Percentiles rank a stretch among this genome's conserved stretches.
These are phyloP conservation scores for Hemileccinum impolitum DNA, from an alignment of 768 basidiomycete genomes.

Conservation along the genomic window DNA sequence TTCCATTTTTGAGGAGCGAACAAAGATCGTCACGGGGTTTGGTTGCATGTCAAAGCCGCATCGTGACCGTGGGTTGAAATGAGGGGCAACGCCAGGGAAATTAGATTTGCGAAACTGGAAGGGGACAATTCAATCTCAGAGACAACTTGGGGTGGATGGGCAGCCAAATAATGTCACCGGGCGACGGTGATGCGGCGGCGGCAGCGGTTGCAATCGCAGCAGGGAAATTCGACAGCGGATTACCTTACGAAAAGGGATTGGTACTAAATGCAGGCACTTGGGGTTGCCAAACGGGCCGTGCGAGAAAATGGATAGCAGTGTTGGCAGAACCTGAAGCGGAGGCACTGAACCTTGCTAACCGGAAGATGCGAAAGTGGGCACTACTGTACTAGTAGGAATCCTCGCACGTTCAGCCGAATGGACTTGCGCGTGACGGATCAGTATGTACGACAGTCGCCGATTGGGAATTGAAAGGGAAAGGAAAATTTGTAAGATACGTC, in stretches of 20 bases:
- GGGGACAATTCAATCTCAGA: conserved; percentile 18
- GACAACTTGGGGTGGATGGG: neutral
- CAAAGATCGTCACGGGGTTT: conserved; percentile 16
- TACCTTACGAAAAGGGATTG: conserved; percentile 16
- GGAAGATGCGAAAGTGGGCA: conserved; percentile 7
- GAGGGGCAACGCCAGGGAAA: conserved; percentile 1
- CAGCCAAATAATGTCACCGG: conserved; percentile 4
- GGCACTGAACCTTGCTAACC: conserved; percentile 12
- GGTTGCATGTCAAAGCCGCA: conserved; percentile 12
- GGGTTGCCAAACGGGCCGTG: conserved; percentile 14
- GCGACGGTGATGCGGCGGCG: conserved; percentile 16
- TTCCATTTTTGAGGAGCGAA: conserved; percentile 23
- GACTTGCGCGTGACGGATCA: no score
- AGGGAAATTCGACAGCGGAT: conserved; percentile 14
- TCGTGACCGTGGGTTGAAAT: conserved; percentile 7
- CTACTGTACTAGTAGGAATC: no score
- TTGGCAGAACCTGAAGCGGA: conserved; percentile 10
- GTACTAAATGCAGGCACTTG: conserved; percentile 13
- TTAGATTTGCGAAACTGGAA: conserved; percentile 19
- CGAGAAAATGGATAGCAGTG: conserved; percentile 13
- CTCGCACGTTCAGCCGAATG: conserved; percentile 7
- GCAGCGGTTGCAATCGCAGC: conserved; percentile 11
- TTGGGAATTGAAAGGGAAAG: conserved; percentile 3
- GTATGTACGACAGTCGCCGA: no score
- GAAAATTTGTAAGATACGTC: conserved; percentile 17